These are phyloP conservation scores for Suillus luteus DNA, from an alignment of 768 basidiomycete genomes.

Conservation along the genomic window DNA sequence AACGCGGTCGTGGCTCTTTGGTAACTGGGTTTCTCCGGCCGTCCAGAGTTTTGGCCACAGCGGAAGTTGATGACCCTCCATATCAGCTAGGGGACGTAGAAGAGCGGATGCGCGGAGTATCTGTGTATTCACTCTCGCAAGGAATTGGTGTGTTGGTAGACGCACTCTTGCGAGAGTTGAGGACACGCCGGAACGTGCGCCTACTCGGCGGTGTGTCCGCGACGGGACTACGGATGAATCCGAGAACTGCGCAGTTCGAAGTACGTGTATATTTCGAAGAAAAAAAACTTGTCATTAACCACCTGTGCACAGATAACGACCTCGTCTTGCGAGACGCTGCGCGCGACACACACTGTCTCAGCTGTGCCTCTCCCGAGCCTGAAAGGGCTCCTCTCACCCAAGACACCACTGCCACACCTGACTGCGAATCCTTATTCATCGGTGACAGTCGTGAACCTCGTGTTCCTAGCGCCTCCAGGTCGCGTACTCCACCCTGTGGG, in stretches of 20 bases:
- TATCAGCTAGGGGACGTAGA: slow-evolving; percentile 54
- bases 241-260: slow-evolving; percentile 43
- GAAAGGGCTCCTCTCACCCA: slow-evolving; percentile 42
- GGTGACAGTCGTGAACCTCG: slow-evolving; percentile 86
- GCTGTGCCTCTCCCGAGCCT: slow-evolving; percentile 68
- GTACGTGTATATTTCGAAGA: slow-evolving; percentile 33
- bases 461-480: slow-evolving; percentile 59
- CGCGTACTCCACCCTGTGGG: slow-evolving; percentile 72
- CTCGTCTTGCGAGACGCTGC: slow-evolving; percentile 35
- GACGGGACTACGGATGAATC: slow-evolving; percentile 33
- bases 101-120: slow-evolving; percentile 53
- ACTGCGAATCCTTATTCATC: slow-evolving; percentile 71
- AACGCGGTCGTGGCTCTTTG: slow-evolving; percentile 68
- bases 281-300: slow-evolving; percentile 2
- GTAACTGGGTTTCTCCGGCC: slow-evolving; percentile 54
- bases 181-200: slow-evolving; percentile 54
- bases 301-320: slow-evolving; percentile 33
- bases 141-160: slow-evolving; percentile 72
- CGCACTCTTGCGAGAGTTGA: slow-evolving; percentile 52
- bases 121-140: slow-evolving; percentile 80
- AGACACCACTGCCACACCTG: slow-evolving; percentile 59
- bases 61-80: slow-evolving; percentile 22
- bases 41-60: slow-evolving; percentile 14
- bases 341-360: slow-evolving; percentile 73
- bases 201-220: slow-evolving; percentile 49